Evolutionary conservation across 2,329 filamentous ascomycete genomes (phyloP).

Genomic region (Hortaea sp.): DNA sequence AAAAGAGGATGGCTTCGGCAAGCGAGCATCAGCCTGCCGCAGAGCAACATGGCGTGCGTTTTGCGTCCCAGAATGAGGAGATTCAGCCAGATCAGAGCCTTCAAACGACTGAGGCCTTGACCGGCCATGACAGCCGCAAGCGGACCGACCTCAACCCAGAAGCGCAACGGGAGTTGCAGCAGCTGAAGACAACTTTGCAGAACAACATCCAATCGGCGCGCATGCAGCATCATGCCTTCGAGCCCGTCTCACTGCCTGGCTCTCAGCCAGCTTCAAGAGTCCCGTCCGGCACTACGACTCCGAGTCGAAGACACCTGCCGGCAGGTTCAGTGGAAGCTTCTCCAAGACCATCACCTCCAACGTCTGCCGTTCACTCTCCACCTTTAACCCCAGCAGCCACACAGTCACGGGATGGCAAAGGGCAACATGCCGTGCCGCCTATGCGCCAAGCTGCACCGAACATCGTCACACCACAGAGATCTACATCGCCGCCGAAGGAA

Average conservation of each 20-base stretch:
- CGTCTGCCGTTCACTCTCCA: constrained; percentile 70
- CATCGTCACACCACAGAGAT: constrained; percentile 55
- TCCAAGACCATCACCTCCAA: constrained; percentile 55
- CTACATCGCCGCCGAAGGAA: constrained; percentile 30
- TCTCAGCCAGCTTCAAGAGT: constrained; percentile 78
- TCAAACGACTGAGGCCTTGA: constrained; percentile 16
- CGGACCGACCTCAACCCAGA: constrained; percentile 31
- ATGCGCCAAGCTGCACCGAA: constrained; percentile 32
- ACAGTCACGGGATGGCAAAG: constrained; percentile 44
- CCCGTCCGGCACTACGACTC: constrained; percentile 37
- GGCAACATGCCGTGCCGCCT: constrained; percentile 13
- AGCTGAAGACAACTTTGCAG: constrained; percentile 62
- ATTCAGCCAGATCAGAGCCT: constrained; percentile 44
- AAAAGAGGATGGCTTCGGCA: too few relatives aligned
- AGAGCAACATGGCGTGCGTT: constrained; percentile 50
- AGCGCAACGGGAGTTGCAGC: constrained; percentile 47
- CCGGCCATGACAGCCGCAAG: constrained; percentile 10
- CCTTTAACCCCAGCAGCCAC: constrained; percentile 81
- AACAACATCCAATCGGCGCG: constrained; percentile 71
- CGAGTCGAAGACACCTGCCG: constrained; percentile 28
- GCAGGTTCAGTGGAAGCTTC: constrained; percentile 51
- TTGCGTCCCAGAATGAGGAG: constrained; percentile 61
- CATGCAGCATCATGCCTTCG: constrained; percentile 79
- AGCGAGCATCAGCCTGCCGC: constrained; percentile 1
- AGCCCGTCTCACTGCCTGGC: constrained; percentile 78